A percentile compares a stretch with the other conserved stretches of the same genome.
These are phyloP conservation scores for Cordyceps militaris DNA, from an alignment of 2,329 filamentous ascomycete species.

Conservation along the genomic window DNA sequence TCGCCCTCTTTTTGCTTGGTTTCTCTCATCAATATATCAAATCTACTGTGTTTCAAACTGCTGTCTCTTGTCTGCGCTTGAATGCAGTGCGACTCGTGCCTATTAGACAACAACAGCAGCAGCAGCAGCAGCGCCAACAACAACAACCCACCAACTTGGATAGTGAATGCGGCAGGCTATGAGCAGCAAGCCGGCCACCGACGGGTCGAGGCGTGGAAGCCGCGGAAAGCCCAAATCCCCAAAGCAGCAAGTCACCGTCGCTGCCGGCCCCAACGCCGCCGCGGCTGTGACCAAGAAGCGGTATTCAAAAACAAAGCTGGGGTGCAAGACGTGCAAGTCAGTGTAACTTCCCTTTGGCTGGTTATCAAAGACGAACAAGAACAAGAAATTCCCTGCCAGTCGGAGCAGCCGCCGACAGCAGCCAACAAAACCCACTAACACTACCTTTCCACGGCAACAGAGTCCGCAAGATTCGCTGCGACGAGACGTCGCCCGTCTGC, in stretches of 20 bases:
- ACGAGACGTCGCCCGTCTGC: slow-evolving; percentile 16
- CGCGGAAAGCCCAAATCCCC: slow-evolving; percentile 2
- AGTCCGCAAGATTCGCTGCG: slow-evolving; percentile 17
- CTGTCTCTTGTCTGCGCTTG: not conserved
- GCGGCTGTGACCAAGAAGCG: slow-evolving; percentile 7
- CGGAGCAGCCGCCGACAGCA: too few species aligned
- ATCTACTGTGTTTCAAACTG: not conserved
- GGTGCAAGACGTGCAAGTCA: slow-evolving; percentile 14
- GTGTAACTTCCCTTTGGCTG: not conserved
- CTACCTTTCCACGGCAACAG: slow-evolving; percentile 6
- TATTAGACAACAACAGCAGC: not conserved
- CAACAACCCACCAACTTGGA: not conserved
- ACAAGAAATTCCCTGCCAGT: not conserved
- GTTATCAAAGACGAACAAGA: not conserved
- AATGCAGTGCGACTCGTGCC: too few species aligned
- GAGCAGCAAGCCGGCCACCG: slow-evolving; percentile 1
- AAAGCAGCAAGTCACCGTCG: not conserved
- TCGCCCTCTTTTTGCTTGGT: not conserved
- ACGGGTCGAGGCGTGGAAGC: not conserved
- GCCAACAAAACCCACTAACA: not conserved
- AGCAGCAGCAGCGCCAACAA: slow-evolving; percentile 4
- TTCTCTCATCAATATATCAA: not conserved
- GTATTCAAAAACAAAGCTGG: slow-evolving; percentile 13
- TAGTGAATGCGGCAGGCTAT: not conserved
- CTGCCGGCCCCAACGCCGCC: not conserved